A percentile compares a stretch with the other conserved stretches of the same genome.
Conservation (phyloP, 2,329 filamentous ascomycete genomes). For the Aspergillus sp. region DNA sequence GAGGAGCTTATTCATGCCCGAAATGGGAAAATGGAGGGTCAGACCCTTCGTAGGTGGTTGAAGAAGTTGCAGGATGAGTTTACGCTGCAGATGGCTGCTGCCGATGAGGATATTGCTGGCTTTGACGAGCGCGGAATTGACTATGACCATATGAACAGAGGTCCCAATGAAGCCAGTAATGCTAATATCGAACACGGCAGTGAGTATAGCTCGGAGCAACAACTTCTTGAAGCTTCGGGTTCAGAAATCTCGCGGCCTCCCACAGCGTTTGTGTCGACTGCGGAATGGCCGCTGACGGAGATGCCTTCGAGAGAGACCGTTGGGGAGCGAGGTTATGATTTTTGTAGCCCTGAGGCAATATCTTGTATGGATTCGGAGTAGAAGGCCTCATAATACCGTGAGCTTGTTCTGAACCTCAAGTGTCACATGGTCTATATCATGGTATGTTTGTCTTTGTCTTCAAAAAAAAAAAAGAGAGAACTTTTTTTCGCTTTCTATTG, state of each 20-base stretch:
- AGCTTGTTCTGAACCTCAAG: not conserved
- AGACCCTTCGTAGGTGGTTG: constrained; percentile 64
- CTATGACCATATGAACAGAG: not conserved
- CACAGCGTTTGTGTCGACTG: not conserved
- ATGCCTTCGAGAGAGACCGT: not conserved
- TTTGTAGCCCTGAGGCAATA: not conserved
- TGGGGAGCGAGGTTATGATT: not conserved
- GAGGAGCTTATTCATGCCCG: constrained; percentile 71
- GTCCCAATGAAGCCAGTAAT: not conserved
- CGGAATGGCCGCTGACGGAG: constrained; percentile 2
- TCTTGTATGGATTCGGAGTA: not conserved
- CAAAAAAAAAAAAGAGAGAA: not conserved
- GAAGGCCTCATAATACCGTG: not conserved
- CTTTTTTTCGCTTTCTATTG: constrained; percentile 1
- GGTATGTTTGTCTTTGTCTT: not conserved
- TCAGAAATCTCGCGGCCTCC: not conserved
- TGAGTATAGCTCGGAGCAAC: not conserved
- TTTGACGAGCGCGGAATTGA: not conserved
- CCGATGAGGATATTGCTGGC: constrained; percentile 49
- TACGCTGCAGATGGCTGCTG: constrained; percentile 65
- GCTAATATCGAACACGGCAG: not conserved
- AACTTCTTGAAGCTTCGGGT: not conserved
- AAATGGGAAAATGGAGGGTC: constrained; percentile 64
- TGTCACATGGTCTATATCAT: not conserved
- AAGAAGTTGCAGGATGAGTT: constrained; percentile 73